Base-by-base conservation (phyloP, 257 asterid species). In the Solanum megistacrolobum region DNA sequence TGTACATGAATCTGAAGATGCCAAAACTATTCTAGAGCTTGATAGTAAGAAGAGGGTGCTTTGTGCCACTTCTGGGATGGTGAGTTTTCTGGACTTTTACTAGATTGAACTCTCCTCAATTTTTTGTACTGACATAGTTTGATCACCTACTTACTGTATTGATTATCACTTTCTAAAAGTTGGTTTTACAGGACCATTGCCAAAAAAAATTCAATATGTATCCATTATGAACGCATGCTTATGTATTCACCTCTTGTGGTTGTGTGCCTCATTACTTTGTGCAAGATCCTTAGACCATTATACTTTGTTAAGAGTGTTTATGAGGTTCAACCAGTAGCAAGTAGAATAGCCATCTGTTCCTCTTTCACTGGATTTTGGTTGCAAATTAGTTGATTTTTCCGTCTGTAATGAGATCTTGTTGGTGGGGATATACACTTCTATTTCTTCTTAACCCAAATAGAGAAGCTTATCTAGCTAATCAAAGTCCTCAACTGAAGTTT, bases 1-100 rank as follows among this genome's bases (percentile, higher is more conserved):
- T 66, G 89, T 96, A 25, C 98, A 97, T 75, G 97, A 93, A 29
- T 84, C 99, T 0, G 98, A 96, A 92, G 98, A 95, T 81, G 98
- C 99, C 0, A 95, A 83, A 81, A 84, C 93, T 60, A 39, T 93
- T 55, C 12, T 85, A 13, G 98, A 96, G 91, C 72, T 97, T 90
- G 94, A 92, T 83, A 91, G 58, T 88, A 68, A 86, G 84, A 96
- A 95, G 90, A 93, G 81, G 90, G 94, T 97, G 86, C 98, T 96
- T 74, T 97, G 98, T 86, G 93, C 95, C 36, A 91, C 96, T n/a
- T 86, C 96, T 13, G 98, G 95, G 32, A 68, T 88, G 58, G 98
- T 96, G 86, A 69, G 93, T 69, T 66, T 71, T 83, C 58, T 75
- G 55, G 31, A 5, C 5, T 10, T 2, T 12, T 72, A 72, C 81